Percentiles rank a stretch among this genome's conserved stretches.
Conservation (phyloP, 2,329 filamentous ascomycete genomes). For the Ceratocystis alfenasii region DNA sequence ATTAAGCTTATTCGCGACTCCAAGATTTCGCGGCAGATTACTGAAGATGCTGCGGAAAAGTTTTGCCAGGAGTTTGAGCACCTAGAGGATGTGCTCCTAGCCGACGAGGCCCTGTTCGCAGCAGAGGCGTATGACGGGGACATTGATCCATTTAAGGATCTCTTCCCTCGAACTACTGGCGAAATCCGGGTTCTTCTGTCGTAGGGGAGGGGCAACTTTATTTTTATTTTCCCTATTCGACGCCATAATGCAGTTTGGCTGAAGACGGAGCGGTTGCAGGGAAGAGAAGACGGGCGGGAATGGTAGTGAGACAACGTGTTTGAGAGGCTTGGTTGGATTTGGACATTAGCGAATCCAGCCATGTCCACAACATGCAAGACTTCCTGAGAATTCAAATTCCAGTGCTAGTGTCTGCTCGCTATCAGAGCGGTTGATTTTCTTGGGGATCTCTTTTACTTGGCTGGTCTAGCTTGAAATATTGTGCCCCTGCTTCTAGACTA, state of each 20-base stretch:
- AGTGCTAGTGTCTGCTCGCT: neutral
- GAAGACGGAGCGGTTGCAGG: neutral
- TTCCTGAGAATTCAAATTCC: neutral
- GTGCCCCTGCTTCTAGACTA: too few species aligned
- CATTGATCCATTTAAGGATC: conserved; percentile 30
- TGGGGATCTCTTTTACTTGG: too few species aligned
- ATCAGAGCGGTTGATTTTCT: too few species aligned
- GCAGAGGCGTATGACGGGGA: conserved; percentile 26
- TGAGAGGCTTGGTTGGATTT: neutral
- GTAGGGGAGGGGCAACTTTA: conserved; percentile 26
- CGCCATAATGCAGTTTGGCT: neutral
- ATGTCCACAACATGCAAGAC: neutral
- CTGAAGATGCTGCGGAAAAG: conserved; percentile 66
- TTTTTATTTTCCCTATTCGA: neutral
- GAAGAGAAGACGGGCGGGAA: neutral
- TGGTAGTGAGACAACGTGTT: neutral
- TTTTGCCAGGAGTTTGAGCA: conserved; percentile 78
- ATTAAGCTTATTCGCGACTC: conserved; percentile 63
- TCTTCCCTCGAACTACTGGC: conserved; percentile 48
- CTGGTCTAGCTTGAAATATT: too few species aligned
- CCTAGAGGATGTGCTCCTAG: conserved; percentile 39
- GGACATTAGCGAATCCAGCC: neutral
- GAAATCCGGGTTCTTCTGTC: conserved; percentile 50
- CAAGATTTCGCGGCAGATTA: conserved; percentile 59
- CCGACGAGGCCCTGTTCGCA: conserved; percentile 30